A percentile compares a stretch with the other conserved stretches of the same genome.
These are phyloP conservation scores for Candida insectalens DNA, from an alignment of 805 yeast species.

Conservation along the genomic window DNA sequence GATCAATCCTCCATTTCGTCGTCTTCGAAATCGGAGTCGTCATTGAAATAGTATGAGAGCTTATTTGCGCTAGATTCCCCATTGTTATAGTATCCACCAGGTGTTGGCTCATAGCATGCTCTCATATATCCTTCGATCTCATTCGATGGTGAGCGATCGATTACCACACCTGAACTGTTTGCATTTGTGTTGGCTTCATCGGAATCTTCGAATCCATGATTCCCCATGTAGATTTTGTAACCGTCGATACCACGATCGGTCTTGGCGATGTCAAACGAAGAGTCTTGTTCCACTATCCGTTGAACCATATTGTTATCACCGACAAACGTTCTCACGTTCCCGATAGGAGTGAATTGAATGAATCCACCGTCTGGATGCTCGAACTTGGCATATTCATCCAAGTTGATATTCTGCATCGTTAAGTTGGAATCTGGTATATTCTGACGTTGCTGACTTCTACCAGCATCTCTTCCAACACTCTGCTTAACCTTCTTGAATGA, in stretches of 20 bases:
- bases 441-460: neutral
- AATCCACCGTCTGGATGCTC: constrained; percentile 55
- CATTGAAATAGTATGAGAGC: constrained; percentile 8
- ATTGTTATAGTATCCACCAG: constrained; percentile 7
- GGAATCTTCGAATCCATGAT: constrained; percentile 7
- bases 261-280: constrained; percentile 24
- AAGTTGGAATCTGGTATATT: constrained; percentile 7
- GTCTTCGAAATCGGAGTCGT: constrained; percentile 19
- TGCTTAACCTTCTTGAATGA: constrained; percentile 23
- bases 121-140: constrained; percentile 26
- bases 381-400: constrained; percentile 44
- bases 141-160: constrained; percentile 20
- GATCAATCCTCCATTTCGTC: too few relatives aligned
- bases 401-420: constrained; percentile 19
- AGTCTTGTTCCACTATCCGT: constrained; percentile 38
- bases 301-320: constrained; percentile 34
- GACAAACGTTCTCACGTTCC: constrained; percentile 38
- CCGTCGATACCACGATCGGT: constrained; percentile 27
- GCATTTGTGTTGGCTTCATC: neutral
- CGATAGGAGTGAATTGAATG: constrained; percentile 54
- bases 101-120: constrained; percentile 15
- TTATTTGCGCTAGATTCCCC: constrained; percentile 4
- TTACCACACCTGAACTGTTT: neutral
- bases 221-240: constrained; percentile 22
- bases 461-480: neutral